A percentile compares a stretch with the other conserved stretches of the same genome.
phyloP scores from a whole-genome alignment of 2,329 filamentous ascomycete genomes.

The Diaporthe citri region DNA sequence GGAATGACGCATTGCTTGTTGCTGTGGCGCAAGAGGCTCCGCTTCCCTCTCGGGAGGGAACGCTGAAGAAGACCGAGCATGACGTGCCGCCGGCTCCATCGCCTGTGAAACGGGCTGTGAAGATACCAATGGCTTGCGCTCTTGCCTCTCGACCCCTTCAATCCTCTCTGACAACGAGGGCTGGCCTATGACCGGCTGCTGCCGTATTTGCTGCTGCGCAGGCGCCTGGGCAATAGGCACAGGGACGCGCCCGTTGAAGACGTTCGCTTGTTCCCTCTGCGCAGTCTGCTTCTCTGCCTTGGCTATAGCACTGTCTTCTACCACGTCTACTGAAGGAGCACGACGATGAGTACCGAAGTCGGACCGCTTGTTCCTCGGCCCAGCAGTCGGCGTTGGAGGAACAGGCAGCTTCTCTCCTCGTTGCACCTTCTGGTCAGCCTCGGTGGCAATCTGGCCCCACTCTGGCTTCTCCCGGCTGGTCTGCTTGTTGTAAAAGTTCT shows the following conservation, averaged over 20 bases:
- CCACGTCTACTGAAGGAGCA: slow-evolving; percentile 57
- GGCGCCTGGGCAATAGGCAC: slow-evolving; percentile 51
- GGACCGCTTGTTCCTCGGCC: slow-evolving; percentile 64
- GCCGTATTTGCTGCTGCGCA: slow-evolving; percentile 44
- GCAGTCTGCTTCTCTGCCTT: slow-evolving; percentile 59
- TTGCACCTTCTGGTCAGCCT: slow-evolving; percentile 68
- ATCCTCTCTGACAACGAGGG: slow-evolving; percentile 36
- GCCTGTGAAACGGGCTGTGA: slow-evolving; percentile 37
- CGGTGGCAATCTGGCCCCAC: slow-evolving; percentile 70
- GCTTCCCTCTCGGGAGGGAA: slow-evolving; percentile 37
- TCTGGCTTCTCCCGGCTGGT: slow-evolving; percentile 66
- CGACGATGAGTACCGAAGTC: slow-evolving; percentile 61
- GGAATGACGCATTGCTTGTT: slow-evolving; percentile 54
- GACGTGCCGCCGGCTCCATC: slow-evolving; percentile 34
- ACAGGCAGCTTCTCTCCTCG: slow-evolving; percentile 71
- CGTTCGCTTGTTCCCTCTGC: slow-evolving; percentile 43
- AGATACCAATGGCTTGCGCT: slow-evolving; percentile 36
- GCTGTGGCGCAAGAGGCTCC: slow-evolving; percentile 42
- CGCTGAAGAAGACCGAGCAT: slow-evolving; percentile 34
- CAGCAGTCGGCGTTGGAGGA: slow-evolving; percentile 68
- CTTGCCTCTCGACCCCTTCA: slow-evolving; percentile 31
- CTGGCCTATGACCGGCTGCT: slow-evolving; percentile 45
- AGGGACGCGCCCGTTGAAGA: slow-evolving; percentile 47
- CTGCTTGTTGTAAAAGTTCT: slow-evolving; percentile 77
- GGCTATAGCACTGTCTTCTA: slow-evolving; percentile 58